phyloP scores from a whole-genome alignment of 441 rosid genomes.

The Macaranga tanarius region DNA sequence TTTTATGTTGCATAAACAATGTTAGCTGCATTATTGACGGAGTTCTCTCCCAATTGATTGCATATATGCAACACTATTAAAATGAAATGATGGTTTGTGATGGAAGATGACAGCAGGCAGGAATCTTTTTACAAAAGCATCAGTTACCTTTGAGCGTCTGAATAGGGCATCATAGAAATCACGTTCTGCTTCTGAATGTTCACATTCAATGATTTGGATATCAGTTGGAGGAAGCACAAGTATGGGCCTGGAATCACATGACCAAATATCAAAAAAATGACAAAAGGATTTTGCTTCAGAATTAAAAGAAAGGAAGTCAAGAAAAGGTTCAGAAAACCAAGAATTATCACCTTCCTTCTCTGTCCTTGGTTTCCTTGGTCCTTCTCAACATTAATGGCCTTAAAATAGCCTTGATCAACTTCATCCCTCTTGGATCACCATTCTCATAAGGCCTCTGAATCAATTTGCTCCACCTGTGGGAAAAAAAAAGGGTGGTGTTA shows the following conservation, averaged over 20 bases:
- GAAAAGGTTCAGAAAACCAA: not conserved
- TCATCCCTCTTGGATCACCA: conserved; percentile 63
- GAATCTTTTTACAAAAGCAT: not conserved
- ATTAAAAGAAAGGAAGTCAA: not conserved
- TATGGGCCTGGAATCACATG: conserved; percentile 48
- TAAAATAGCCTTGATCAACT: conserved; percentile 58
- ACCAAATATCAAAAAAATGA: conserved; percentile 18
- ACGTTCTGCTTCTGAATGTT: conserved; percentile 61
- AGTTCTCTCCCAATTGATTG: not conserved
- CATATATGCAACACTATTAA: not conserved
- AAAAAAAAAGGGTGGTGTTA: conserved; percentile 12
- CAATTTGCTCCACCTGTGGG: conserved; percentile 60
- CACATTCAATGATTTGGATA: conserved; percentile 52
- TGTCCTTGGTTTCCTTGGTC: conserved; percentile 67
- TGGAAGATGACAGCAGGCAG: not conserved
- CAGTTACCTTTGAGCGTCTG: conserved; percentile 59
- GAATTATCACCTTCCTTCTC: conserved; percentile 50
- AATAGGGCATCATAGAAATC: conserved; percentile 66
- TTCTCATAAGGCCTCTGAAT: conserved; percentile 67
- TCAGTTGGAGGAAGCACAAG: conserved; percentile 74
- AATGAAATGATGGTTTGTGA: not conserved
- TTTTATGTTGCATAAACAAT: conserved; percentile 17
- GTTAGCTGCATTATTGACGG: conserved; percentile 5
- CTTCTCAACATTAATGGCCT: conserved; percentile 73
- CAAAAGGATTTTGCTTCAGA: conserved; percentile 5